Evolutionary conservation across 768 basidiomycete genomes (phyloP).

Genomic region (Termitomyces bulborhizus): DNA sequence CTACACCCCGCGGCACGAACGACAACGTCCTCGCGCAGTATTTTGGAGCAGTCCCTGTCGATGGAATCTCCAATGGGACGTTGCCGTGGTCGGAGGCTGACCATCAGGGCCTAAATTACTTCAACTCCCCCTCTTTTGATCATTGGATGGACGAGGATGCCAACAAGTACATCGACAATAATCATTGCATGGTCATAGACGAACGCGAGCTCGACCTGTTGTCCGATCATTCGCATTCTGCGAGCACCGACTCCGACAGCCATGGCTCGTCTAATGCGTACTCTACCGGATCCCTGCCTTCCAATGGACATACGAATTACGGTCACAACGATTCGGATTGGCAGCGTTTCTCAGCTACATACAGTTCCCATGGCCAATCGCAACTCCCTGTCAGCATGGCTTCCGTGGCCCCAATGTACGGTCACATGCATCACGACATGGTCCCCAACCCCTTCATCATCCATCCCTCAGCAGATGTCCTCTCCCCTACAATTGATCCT

Average conservation of each 20-base stretch:
- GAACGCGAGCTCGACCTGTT: slow-evolving; percentile 12
- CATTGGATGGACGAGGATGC: slow-evolving; percentile 7
- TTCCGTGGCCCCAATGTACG: background rate
- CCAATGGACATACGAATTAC: slow-evolving; percentile 3
- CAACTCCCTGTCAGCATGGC: slow-evolving; percentile 7
- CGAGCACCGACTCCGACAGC: slow-evolving; percentile 11
- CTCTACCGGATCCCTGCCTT: slow-evolving; percentile 6
- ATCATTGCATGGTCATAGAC: slow-evolving; percentile 9
- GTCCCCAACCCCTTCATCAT: slow-evolving; percentile 1
- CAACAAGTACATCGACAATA: slow-evolving; percentile 7
- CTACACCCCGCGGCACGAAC: slow-evolving; percentile 8
- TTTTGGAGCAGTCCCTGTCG: background rate
- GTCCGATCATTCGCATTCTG: slow-evolving; percentile 14
- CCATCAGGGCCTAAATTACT: slow-evolving; percentile 3
- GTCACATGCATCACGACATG: slow-evolving; percentile 3
- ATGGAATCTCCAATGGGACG: background rate
- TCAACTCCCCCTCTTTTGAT: slow-evolving; percentile 2
- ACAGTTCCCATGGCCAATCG: slow-evolving; percentile 5
- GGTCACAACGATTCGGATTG: slow-evolving; percentile 4
- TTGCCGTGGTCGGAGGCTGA: slow-evolving; percentile 13
- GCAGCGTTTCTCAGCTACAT: slow-evolving; percentile 5
- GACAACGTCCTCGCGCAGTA: slow-evolving; percentile 9
- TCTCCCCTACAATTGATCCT: slow-evolving; percentile 5
- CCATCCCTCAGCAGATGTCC: background rate
- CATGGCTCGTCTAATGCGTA: slow-evolving; percentile 12